Evolutionary conservation across 2,329 filamentous ascomycete genomes (phyloP), one percentile per base, ranked within the genome.

Genomic region (Pyricularia sp.): DNA sequence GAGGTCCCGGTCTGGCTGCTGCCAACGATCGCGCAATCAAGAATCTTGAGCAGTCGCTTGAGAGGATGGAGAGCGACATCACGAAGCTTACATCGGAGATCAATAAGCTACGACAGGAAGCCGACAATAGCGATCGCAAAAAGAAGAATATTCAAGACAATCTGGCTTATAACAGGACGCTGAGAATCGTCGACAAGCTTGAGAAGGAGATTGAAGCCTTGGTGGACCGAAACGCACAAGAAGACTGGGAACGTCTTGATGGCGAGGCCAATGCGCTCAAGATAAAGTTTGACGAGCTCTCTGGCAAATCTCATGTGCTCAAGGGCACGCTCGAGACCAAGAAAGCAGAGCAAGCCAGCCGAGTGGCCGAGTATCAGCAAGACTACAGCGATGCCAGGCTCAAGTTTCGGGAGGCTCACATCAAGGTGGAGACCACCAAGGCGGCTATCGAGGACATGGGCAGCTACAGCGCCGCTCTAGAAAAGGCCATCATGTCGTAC

Each of bases 401-500:
- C 59, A 90, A 92, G 73, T 98, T 94, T 80, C 92, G 93, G 73
- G 90, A 97, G 80, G 87, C 91, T 7, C 92, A 97, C 77, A 93
- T 98, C 81, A 91, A 91, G 73, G 92, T 97, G 0, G 92, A 90
- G 80, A 96, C 94, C 0, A 97, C 93, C 66, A 96, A 94, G 78
- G 94, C 94, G 3, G 94, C 93, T 2, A 92, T 97, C 68, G 93
- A 97, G 69, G 95, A 99, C 77, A 83, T 99, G 50, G 90, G 86
- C 7, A 90, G 92, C 59, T 98, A 97, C 77, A 85, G 88, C 63
- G 85, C 87, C 11, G 95, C 95, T 9, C 85, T 99, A 14, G 94
- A 98, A 82, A 93, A 95, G 76, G 96, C 95, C 65, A 96, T 99
- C 75, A 97, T 99, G 92, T 92, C 92, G 75, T 99, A 94, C 76